These are phyloP conservation scores for Thelephora ganbajun DNA, from an alignment of 768 basidiomycete species.

Conservation along the genomic window DNA sequence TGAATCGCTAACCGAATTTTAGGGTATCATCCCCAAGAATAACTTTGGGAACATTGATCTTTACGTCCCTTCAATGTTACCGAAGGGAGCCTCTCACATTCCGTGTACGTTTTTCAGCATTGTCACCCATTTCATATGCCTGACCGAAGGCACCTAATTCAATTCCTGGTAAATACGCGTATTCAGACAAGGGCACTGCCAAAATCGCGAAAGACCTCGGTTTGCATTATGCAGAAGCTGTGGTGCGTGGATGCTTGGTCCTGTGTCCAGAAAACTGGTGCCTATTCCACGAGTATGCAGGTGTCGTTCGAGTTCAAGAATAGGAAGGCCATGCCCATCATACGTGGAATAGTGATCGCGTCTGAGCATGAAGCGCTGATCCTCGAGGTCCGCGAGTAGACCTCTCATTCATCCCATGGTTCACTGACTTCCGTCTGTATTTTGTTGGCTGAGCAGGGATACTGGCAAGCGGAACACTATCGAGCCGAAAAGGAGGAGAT, in stretches of 20 bases:
- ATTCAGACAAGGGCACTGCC: slow-evolving; percentile 52
- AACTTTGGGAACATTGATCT: slow-evolving; percentile 95
- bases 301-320: slow-evolving; percentile 96
- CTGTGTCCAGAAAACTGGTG: slow-evolving; percentile 1
- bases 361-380: slow-evolving; percentile 61
- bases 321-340: slow-evolving; percentile 70
- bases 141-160: neutral
- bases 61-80: slow-evolving; percentile 91
- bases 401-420: neutral
- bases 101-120: slow-evolving; percentile 52
- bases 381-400: slow-evolving; percentile 49
- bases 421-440: neutral
- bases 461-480: slow-evolving; percentile 65
- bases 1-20: neutral
- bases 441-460: slow-evolving; percentile 42
- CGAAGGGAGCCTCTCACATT: slow-evolving; percentile 71
- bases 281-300: slow-evolving; percentile 25
- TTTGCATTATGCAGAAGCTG: slow-evolving; percentile 88
- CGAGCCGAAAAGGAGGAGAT: slow-evolving; percentile 62
- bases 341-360: slow-evolving; percentile 81
- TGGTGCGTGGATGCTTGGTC: slow-evolving; percentile 42
- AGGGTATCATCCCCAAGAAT: slow-evolving; percentile 93
- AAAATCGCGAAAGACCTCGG: slow-evolving; percentile 82
- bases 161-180: neutral
- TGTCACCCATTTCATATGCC: neutral